Base-by-base conservation (phyloP, 148 eudicot species). In the Rhododendron ferrugineum region DNA sequence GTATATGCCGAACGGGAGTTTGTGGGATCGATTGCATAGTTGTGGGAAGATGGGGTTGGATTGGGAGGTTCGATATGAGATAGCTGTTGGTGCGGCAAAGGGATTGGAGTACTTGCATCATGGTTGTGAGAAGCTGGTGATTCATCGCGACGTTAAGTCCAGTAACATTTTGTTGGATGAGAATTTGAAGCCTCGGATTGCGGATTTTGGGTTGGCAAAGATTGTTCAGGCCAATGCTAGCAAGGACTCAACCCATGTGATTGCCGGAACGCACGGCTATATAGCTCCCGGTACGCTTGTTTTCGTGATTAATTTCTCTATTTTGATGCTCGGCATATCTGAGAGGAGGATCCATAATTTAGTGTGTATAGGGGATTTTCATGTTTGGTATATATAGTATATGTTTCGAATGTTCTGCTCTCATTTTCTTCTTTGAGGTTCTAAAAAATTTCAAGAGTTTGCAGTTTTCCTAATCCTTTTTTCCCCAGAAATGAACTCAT, bases 61-160 rank as follows among this genome's bases (percentile, higher is more conserved):
- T 85, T 85, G 86, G 86, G 82, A 79, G 26, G 73, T 5, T 40
- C 47, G 86, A n/a, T 66, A 79, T 49, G 86, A 85, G 34, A 85
- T 85, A 13, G 86, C 83, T 2, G 42, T 85, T 46, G 86, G 86
- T 11, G 86, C 83, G 3, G 86, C 86, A 2, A 85, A 50, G 44
- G 86, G 86, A 5, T 47, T 85, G 78, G 86, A 85, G 83, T 85
- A 85, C 46, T 66, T 85, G 28, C 86, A 85, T 40, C 83, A 85
- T 28, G 86, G 82, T 9, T 85, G 83, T 8, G 86, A 79, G 11
- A 79, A 60, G 60, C 83, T 40, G 26, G 86, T 85, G 62, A 62
- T 85, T 30, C 86, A 85, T 26, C 62, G 86, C 0, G 86, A 85
- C 14, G 78, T 85, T 3, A 85, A 85, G 76, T 85, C 83, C 0